Percentiles rank a stretch among this genome's conserved stretches.
Conservation (phyloP, 257 asterid genomes). For the Solanum sparsipilum region DNA sequence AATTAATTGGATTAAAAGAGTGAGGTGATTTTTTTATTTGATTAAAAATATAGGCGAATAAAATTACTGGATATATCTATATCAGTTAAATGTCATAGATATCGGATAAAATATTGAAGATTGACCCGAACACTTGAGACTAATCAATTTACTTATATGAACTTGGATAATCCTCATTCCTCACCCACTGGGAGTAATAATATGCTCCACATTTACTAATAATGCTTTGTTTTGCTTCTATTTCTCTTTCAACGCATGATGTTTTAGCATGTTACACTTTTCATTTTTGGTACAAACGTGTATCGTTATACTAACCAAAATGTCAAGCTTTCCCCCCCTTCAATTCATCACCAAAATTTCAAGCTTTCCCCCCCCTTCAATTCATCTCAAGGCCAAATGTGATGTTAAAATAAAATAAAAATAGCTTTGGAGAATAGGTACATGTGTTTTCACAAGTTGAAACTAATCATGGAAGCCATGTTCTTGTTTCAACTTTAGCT, state of each 20-base stretch:
- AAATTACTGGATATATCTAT: no score
- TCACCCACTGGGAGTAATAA: fast-evolving
- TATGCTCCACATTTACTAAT: background rate
- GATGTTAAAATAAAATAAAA: background rate
- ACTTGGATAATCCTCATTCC: background rate
- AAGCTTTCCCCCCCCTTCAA: background rate
- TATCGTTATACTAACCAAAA: background rate
- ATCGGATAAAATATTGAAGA: background rate
- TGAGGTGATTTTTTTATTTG: background rate
- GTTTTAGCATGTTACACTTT: background rate
- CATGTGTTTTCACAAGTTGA: background rate
- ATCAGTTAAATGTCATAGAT: background rate
- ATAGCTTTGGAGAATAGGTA: background rate
- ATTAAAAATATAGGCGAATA: no score
- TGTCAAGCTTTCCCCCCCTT: background rate
- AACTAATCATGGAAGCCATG: background rate
- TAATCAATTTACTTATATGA: background rate
- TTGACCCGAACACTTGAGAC: no score
- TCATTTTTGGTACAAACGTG: background rate
- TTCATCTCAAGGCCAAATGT: background rate
- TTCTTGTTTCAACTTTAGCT: background rate
- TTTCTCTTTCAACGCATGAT: background rate
- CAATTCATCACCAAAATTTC: background rate
- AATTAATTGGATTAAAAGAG: background rate
- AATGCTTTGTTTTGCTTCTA: background rate